Conservation (phyloP, 2,329 filamentous ascomycete genomes). For the Penicillium aurantiogriseum region DNA sequence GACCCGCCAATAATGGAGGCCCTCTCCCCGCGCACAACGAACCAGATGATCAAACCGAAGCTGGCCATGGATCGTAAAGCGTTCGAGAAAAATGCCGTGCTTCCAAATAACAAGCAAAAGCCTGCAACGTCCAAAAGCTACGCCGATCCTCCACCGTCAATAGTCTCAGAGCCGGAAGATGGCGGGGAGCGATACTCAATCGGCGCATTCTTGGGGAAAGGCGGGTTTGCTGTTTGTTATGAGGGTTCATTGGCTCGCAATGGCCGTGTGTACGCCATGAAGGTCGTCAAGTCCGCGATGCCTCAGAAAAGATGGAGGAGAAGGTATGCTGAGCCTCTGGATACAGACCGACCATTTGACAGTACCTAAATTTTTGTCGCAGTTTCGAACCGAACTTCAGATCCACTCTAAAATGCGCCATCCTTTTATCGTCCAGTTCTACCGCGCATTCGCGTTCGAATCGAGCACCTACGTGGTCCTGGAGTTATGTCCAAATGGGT, state of each 20-base stretch:
- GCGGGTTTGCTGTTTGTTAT: constrained; percentile 53
- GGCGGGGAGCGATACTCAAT: constrained; percentile 47
- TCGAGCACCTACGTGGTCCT: constrained; percentile 90
- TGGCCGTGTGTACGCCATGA: constrained; percentile 49
- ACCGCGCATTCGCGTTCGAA: constrained; percentile 87
- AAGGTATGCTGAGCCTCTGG: constrained; percentile 37
- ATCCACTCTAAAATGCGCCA: constrained; percentile 98
- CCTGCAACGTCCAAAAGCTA: constrained; percentile 42
- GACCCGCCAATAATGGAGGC: constrained; percentile 45
- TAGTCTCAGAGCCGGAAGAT: constrained; percentile 47
- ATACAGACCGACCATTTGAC: background rate
- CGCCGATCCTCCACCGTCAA: constrained; percentile 46
- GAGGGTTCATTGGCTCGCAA: constrained; percentile 47
- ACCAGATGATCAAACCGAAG: constrained; percentile 47
- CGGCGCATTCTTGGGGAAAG: constrained; percentile 49
- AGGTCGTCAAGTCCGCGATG: constrained; percentile 52
- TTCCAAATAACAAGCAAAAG: constrained; percentile 29
- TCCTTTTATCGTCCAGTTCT: constrained; percentile 92
- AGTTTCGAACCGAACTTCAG: constrained; percentile 81
- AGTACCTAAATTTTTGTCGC: constrained; percentile 9
- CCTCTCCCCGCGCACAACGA: constrained; percentile 49
- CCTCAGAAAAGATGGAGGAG: constrained; percentile 53
- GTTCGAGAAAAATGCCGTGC: constrained; percentile 36
- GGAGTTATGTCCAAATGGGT: constrained; percentile 92
- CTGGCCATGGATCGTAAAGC: constrained; percentile 40